Evolutionary conservation across 2,329 filamentous ascomycete genomes (phyloP).

Genomic region (Fonsecaea pugnacius): DNA sequence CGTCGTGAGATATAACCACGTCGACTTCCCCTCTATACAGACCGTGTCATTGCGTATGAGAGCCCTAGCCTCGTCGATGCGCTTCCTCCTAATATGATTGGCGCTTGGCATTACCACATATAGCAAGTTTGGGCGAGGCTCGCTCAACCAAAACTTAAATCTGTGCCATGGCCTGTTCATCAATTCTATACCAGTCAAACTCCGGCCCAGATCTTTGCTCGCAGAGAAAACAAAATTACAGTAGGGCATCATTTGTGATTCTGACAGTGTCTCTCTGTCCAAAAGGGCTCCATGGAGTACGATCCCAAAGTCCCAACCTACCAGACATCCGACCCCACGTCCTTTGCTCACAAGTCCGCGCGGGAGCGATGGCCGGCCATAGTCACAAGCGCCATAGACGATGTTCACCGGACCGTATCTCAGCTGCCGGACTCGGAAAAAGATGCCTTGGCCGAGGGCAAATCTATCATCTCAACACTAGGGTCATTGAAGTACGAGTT

Average conservation of each 20-base stretch:
- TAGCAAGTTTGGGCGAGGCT: slow-evolving; percentile 24
- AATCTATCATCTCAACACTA: slow-evolving; percentile 78
- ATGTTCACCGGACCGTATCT: slow-evolving; percentile 71
- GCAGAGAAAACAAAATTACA: not conserved
- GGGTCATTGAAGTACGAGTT: slow-evolving; percentile 90
- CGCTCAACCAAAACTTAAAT: slow-evolving; percentile 12
- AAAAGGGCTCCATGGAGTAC: slow-evolving; percentile 64
- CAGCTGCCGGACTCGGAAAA: slow-evolving; percentile 59
- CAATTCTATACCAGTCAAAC: not conserved
- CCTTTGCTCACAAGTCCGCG: slow-evolving; percentile 85
- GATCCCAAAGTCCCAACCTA: slow-evolving; percentile 70
- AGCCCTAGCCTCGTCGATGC: slow-evolving; percentile 12
- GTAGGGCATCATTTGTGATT: not conserved
- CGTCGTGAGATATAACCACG: not conserved
- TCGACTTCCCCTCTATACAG: not conserved
- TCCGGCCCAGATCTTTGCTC: not conserved
- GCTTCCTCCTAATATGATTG: slow-evolving; percentile 8
- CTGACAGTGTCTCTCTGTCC: not conserved
- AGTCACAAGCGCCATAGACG: slow-evolving; percentile 89
- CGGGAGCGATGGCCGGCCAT: slow-evolving; percentile 92
- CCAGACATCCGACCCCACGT: slow-evolving; percentile 77
- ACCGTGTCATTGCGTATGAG: not conserved
- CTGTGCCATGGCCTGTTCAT: not conserved
- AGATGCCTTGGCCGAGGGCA: slow-evolving; percentile 75
- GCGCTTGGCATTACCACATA: slow-evolving; percentile 15